These are phyloP conservation scores for Claviceps cyperi DNA, from an alignment of 2,329 filamentous ascomycete species.

Conservation along the genomic window DNA sequence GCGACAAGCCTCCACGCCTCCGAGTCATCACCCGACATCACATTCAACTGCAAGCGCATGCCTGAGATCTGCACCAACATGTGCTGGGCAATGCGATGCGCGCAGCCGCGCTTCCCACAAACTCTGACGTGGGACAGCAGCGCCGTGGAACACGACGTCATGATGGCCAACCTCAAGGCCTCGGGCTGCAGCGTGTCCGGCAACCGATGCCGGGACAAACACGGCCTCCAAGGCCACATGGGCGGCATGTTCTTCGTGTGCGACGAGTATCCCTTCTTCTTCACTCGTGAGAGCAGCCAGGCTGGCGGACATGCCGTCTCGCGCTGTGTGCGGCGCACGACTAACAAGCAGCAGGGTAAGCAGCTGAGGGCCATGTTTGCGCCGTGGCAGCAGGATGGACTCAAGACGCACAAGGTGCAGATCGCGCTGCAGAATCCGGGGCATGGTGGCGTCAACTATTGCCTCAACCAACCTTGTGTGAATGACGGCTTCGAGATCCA, in stretches of 20 bases:
- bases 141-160: neutral
- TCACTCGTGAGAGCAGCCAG: neutral
- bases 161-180: neutral
- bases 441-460: neutral
- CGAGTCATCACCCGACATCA: conserved; percentile 9
- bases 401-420: neutral
- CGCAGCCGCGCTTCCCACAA: conserved; percentile 7
- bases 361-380: neutral
- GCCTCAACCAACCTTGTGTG: conserved; percentile 3
- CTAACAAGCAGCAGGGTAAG: neutral
- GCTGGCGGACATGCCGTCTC: neutral
- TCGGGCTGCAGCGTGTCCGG: neutral
- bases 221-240: neutral
- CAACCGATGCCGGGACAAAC: neutral
- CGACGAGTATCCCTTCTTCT: conserved; percentile 2
- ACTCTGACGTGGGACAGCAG: conserved; percentile 7
- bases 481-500: conserved; percentile 3
- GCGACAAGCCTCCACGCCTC: too few relatives aligned
- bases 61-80: conserved; percentile 12
- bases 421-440: neutral
- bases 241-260: neutral
- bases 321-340: neutral
- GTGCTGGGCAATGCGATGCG: conserved; percentile 13
- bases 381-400: neutral
- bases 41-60: conserved; percentile 9